phyloP scores from a whole-genome alignment of 2,329 filamentous ascomycete species.

The Apiospora aurea region DNA sequence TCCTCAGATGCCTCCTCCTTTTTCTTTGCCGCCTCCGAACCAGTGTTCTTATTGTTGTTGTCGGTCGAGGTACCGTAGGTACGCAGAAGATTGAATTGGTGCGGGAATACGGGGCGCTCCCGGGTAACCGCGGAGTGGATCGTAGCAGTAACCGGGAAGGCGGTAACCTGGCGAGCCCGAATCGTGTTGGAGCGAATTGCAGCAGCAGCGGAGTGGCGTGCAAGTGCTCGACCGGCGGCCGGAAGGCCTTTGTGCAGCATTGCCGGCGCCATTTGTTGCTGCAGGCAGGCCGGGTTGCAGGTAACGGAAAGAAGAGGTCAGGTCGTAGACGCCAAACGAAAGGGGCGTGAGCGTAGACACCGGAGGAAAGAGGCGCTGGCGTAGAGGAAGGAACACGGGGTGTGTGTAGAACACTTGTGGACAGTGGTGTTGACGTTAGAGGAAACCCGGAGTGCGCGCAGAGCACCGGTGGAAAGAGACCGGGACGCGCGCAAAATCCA shows the following conservation, averaged over 20 bases:
- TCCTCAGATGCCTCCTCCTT: slow-evolving; percentile 38
- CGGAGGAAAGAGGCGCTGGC: slow-evolving; percentile 8
- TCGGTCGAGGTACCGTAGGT: slow-evolving; percentile 27
- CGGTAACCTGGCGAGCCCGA: not conserved
- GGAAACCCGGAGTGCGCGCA: not conserved
- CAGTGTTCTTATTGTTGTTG: slow-evolving; percentile 24
- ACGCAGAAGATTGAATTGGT: slow-evolving; percentile 29
- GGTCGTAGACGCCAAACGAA: too few species aligned
- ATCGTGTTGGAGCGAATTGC: not conserved
- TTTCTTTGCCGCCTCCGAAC: slow-evolving; percentile 31
- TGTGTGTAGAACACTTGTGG: not conserved
- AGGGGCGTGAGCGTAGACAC: not conserved
- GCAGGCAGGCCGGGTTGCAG: not conserved
- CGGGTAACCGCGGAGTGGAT: not conserved
- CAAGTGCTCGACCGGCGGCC: not conserved
- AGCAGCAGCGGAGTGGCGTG: not conserved
- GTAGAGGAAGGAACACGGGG: not conserved
- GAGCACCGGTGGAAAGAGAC: not conserved
- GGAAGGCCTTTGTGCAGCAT: not conserved
- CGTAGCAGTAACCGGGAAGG: not conserved
- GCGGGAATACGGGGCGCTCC: not conserved
- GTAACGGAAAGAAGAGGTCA: not conserved
- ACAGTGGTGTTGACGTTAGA: not conserved
- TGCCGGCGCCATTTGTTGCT: not conserved
- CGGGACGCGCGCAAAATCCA: slow-evolving; percentile 14